Evolutionary conservation across 164 flowering plant genomes (phyloP), one percentile per base, ranked within the genome.

Genomic region (Amborella trichopoda): DNA sequence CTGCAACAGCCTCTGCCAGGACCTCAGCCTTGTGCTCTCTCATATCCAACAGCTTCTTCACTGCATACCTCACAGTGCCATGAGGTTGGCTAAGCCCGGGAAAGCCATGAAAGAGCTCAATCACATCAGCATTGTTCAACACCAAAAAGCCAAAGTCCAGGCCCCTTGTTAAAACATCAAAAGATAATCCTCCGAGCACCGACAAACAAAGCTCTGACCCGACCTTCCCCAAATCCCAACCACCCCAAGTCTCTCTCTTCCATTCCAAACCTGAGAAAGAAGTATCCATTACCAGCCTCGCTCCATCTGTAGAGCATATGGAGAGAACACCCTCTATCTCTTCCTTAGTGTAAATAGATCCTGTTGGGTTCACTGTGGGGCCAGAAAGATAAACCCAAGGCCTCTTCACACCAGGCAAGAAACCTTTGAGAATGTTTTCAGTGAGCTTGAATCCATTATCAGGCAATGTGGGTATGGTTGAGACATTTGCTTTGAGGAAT

Each of bases 381-480:
- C 96, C 96, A 26, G 75, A 84, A 49, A 91, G 58, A 52, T 80
- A 87, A 5, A 91, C 55, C 99, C 99, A 91, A 17, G 96, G 95
- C 30, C 72, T 87, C 10, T 66, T 56, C 32, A 77, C 75, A 27
- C 63, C 62, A 37, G 65, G 64, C 18, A 91, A 72, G 23, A 53
- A 65, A 19, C 42, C 43, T 16, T 28, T 22, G 8, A 91, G 85
- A 17, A 27, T 21, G 54, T 80, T 65, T 28, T 67, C 80, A 21
- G 86, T 78, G 49, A 87, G 55, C 68, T 87, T 91, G 63, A 77
- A 87, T 13, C 94, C 95, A 3, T 16, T 64, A 23, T 70, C 78
- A 33, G 62, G 30, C 3, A 47, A 39, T 5, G 96, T 87, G 5
- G 83, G 77, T 40, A 91, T 58, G 5, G 22, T 66, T 14, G 55